Percentiles rank a stretch among this genome's conserved stretches.
Conservation (phyloP, 2,329 filamentous ascomycete species). For the Fusarium fujikuroi region DNA sequence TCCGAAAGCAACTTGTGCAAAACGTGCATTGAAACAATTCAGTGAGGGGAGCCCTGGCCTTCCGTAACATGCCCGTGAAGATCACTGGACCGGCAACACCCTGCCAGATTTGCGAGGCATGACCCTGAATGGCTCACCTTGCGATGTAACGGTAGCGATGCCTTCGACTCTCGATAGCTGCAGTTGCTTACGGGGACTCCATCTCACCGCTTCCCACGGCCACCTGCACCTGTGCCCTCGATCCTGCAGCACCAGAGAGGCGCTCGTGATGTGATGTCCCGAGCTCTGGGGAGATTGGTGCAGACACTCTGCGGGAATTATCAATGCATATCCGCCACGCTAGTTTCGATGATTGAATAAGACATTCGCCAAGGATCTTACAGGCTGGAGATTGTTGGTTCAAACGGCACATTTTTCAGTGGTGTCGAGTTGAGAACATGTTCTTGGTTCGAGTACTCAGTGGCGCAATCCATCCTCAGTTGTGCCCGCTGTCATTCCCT, state of each 20-base stretch:
- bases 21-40: constrained; percentile 18
- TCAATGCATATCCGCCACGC: constrained; percentile 14
- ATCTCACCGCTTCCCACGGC: constrained; percentile 30
- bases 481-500: neutral
- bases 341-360: constrained; percentile 11
- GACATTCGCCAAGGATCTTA: neutral
- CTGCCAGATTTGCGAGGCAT: constrained; percentile 34
- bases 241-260: constrained; percentile 14
- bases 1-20: constrained; percentile 13
- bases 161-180: neutral
- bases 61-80: constrained; percentile 24
- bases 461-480: constrained; percentile 9
- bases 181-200: neutral
- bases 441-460: neutral
- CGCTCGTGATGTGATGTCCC: constrained; percentile 16
- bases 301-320: constrained; percentile 17
- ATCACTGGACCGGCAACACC: constrained; percentile 27
- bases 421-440: neutral
- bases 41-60: constrained; percentile 16
- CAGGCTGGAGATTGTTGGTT: neutral
- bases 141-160: constrained; percentile 29
- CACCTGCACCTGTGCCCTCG: constrained; percentile 4
- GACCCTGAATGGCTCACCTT: constrained; percentile 22
- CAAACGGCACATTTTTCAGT: neutral
- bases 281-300: constrained; percentile 2